Conservation (phyloP, 2,329 filamentous ascomycete species). For the Orbilia ellipsospora region DNA sequence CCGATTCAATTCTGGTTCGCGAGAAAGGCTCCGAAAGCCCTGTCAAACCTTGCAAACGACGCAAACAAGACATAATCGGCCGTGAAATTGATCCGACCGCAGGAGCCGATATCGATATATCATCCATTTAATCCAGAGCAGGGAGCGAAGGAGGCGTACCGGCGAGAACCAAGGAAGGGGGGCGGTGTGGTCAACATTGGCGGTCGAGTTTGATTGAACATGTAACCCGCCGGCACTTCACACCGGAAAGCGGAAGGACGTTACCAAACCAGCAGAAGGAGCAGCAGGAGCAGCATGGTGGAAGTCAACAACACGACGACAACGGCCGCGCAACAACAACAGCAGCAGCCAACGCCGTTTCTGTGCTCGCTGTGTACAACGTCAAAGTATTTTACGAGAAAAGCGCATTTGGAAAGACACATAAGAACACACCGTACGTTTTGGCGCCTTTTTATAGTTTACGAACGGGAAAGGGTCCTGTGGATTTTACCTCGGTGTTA, state of each 20-base stretch:
- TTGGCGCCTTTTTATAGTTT: neutral
- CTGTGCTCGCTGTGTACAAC: constrained; percentile 36
- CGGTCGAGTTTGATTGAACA: constrained; percentile 16
- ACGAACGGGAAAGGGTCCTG: neutral
- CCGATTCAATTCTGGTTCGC: too few relatives aligned
- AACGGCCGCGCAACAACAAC: constrained; percentile 14
- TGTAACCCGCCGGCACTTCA: constrained; percentile 34
- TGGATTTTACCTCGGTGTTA: neutral
- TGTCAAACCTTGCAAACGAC: too few relatives aligned
- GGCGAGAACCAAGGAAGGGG: neutral
- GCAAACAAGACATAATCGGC: too few relatives aligned
- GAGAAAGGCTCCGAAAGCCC: too few relatives aligned
- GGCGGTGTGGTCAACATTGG: neutral
- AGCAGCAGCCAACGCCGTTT: constrained; percentile 39
- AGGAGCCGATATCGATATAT: too few relatives aligned
- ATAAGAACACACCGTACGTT: constrained; percentile 49
- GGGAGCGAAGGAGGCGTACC: neutral
- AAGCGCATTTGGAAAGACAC: constrained; percentile 52
- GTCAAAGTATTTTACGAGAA: constrained; percentile 49
- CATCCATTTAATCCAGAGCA: neutral
- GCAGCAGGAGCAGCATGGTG: constrained; percentile 1
- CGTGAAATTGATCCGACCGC: too few relatives aligned
- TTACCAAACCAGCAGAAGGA: neutral
- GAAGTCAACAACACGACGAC: constrained; percentile 25
- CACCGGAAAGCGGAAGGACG: constrained; percentile 23